These are phyloP conservation scores for Ascomycota sp. DNA, from an alignment of 2,329 filamentous ascomycete species.

Conservation along the genomic window DNA sequence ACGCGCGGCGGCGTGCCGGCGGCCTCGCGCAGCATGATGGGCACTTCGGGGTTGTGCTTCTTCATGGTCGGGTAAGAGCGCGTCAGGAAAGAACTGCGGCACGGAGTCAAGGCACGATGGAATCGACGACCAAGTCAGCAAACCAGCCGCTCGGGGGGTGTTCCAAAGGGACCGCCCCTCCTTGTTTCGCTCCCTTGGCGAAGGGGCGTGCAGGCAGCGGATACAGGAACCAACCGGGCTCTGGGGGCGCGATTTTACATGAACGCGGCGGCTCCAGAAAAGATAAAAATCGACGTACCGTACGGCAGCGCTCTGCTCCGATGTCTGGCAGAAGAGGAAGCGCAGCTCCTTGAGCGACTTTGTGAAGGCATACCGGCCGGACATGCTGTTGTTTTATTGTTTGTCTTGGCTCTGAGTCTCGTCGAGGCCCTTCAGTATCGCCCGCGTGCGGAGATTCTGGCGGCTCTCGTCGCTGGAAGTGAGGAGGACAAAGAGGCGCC, in stretches of 20 bases:
- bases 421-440: no score
- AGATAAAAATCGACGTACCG: conserved; percentile 35
- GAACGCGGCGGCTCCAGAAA: neutral
- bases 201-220: no score
- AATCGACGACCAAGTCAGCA: no score
- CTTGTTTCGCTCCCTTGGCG: no score
- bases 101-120: neutral
- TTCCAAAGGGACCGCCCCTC: no score
- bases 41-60: conserved; percentile 88
- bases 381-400: conserved; percentile 34
- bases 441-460: no score
- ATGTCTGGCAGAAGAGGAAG: conserved; percentile 93
- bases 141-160: no score
- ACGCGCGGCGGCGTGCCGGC: conserved; percentile 65
- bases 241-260: no score
- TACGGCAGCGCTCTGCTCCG: conserved; percentile 71
- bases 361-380: conserved; percentile 78
- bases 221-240: no score
- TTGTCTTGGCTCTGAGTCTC: neutral
- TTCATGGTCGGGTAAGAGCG: conserved; percentile 96
- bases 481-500: no score
- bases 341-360: conserved; percentile 83
- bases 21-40: conserved; percentile 90
- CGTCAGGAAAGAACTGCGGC: conserved; percentile 61
- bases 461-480: no score